Evolutionary conservation across 1,284 basidiomycete genomes (phyloP), one percentile per base, ranked within the genome.

Genomic region (Rhodotorula sp.): DNA sequence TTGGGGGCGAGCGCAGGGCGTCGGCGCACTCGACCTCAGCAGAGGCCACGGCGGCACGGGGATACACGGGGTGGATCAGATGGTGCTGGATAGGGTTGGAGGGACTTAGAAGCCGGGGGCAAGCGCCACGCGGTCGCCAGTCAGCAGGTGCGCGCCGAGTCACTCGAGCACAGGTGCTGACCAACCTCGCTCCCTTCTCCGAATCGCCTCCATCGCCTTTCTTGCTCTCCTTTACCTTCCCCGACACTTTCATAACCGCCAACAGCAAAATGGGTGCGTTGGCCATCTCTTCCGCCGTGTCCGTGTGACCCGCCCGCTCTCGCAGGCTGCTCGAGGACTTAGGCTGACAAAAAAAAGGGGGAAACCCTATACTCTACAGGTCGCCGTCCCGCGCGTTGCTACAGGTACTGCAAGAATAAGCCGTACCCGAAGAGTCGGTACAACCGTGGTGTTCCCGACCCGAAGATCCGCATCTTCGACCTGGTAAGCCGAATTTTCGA

Each of bases 381-480:
- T 3, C 46, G 65, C 29, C 31, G 43, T 23, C 52, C n/a, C n/a
- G 47, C 58, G 34, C 29, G 46, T 6, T 64, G 59, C 58, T 21
- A 51, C 26, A 15, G 49, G 78, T 96, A 97, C 87, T 96, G 93
- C 88, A 97, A 97, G 87, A 97, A 96, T 88, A 97, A 97, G 88
- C 93, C 93, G 58, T 91, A 90, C 85, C 75, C 74, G 58, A 76
- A 75, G 72, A 96, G 85, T 93, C 91, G 79, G 68, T 80, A 73
- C 77, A 78, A 79, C 70, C 77, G 96, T 87, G 95, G 94, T 93
- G 93, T 96, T 63, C 93, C 93, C 79, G 93, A 95, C 82, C 84
- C 93, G 78, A 96, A 96, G 87, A 75, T 75, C 58, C 72, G 73
- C 61, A 65, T 65, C 65, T 70, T 64, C 67, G 29, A 68, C 63